Percentiles rank a stretch among this genome's conserved stretches.
Evolutionary conservation across 2,329 filamentous ascomycete species (phyloP).

Genomic region (Elsinoe arachidis): DNA sequence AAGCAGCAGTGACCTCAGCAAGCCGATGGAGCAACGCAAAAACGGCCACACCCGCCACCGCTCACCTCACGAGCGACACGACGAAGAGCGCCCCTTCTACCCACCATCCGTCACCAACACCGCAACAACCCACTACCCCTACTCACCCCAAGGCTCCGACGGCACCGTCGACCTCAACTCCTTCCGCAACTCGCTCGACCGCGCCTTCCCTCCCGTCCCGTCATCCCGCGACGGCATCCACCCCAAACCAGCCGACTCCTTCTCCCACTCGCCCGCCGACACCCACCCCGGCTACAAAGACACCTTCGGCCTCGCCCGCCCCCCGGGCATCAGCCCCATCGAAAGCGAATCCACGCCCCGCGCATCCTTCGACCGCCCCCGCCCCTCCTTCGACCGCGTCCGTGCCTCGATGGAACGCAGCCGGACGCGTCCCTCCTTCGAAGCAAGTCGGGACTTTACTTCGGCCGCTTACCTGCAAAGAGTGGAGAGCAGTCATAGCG

Average conservation of each 20-base stretch:
- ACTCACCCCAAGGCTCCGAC: conserved; percentile 85
- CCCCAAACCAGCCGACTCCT: not conserved
- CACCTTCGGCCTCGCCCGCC: conserved; percentile 2
- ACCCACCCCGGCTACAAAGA: not conserved
- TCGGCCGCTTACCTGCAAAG: conserved; percentile 76
- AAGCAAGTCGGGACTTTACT: conserved; percentile 83
- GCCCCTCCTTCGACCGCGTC: conserved; percentile 82
- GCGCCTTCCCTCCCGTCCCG: conserved; percentile 31
- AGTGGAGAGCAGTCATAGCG: conserved; percentile 49
- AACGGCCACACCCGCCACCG: conserved; percentile 48
- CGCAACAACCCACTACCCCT: conserved; percentile 66
- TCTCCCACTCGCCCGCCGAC: not conserved
- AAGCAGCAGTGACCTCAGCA: conserved; percentile 49
- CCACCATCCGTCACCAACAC: conserved; percentile 78
- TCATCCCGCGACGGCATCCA: not conserved
- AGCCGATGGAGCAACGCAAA: conserved; percentile 41
- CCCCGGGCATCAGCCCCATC: conserved; percentile 6
- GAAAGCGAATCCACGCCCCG: not conserved
- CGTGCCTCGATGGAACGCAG: conserved; percentile 76
- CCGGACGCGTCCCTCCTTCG: conserved; percentile 63
- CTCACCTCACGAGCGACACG: conserved; percentile 40
- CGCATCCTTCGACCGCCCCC: conserved; percentile 47
- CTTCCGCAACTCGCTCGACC: conserved; percentile 33
- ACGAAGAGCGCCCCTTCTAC: conserved; percentile 88
- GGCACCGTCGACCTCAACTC: conserved; percentile 74